Evolutionary conservation across 257 asterid genomes (phyloP), one percentile per base, ranked within the genome.

Genomic region (Buddleja alternifolia): DNA sequence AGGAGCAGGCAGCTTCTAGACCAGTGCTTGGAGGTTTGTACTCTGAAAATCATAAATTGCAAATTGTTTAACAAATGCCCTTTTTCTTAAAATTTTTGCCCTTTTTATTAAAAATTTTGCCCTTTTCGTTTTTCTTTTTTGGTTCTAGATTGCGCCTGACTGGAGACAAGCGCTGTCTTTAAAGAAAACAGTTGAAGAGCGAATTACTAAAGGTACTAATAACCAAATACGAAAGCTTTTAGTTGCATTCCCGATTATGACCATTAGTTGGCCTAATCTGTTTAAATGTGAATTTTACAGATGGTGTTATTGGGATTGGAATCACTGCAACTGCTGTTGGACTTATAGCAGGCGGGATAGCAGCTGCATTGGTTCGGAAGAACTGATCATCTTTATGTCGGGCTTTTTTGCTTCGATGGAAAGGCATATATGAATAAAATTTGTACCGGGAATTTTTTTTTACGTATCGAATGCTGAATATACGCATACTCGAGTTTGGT

Each of bases 291-390:
- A 44, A 11, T 34, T n/a, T n/a, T 75, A 72, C 88, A 91, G 95
- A 88, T 74, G 95, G 96, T 64, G 88, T 83, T 46, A 85, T 88
- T 66, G 96, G 96, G 61, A 82, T 88, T 11, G 95, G 91, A 74
- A 79, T 88, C 23, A 81, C 95, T 24, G 86, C 89, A n/a, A 79
- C 89, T 24, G 79, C 86, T 24, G 77, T 82, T 40, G 92, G 89
- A 55, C 84, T 88, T 60, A 54, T 90, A 61, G 92, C 79, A 34
- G 85, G 83, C 41, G 96, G 90, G 20, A 73, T 89, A 60, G 84
- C 83, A 12, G 89, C 95, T 54, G 95, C 95, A 20, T 57, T 88
- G 81, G 81, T 80, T 50, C 84, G 89, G 39, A 88, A 56, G 71
- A 71, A 73, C 41, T 85, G 79, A 85, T 75, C 4, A 4, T 32